Conservation (phyloP, 345 rosid genomes). For the Eutrema heterophyllum region DNA sequence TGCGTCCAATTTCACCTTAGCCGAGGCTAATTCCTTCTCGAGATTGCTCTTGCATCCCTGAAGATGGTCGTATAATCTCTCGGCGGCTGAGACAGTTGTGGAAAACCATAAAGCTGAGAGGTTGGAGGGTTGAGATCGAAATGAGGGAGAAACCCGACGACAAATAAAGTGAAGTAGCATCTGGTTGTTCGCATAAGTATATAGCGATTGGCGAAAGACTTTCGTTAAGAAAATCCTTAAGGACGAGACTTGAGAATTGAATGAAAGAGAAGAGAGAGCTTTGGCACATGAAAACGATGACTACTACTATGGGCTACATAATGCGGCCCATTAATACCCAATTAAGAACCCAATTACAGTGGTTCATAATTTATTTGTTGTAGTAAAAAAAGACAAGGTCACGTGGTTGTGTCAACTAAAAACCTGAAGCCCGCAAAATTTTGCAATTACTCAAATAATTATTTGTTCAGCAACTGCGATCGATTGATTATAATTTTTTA, state of each 20-base stretch:
- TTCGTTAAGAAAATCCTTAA: not conserved
- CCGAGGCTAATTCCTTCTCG: constrained; percentile 43
- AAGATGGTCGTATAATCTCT: constrained; percentile 39
- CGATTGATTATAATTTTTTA: not conserved
- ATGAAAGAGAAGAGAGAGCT: not conserved
- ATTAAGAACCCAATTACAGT: not conserved
- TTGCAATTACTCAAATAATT: no score
- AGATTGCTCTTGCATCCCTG: constrained; percentile 34
- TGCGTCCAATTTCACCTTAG: constrained; percentile 46
- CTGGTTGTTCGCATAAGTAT: not conserved
- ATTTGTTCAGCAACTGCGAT: not conserved
- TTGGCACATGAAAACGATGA: not conserved
- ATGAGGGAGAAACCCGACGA: constrained; percentile 29
- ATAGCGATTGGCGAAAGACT: not conserved
- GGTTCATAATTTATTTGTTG: not conserved
- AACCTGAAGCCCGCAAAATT: not conserved
- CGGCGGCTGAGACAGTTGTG: constrained; percentile 39
- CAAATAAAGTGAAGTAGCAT: constrained; percentile 11
- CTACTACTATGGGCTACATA: not conserved
- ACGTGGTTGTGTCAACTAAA: not conserved
- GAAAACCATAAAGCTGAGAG: constrained; percentile 27
- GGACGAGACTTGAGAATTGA: not conserved
- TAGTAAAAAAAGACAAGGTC: not conserved
- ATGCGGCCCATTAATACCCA: not conserved
- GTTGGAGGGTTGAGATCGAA: constrained; percentile 24